Evolutionary conservation across 208 protist species (phyloP).

Genomic region (Crithidia expoeki): DNA sequence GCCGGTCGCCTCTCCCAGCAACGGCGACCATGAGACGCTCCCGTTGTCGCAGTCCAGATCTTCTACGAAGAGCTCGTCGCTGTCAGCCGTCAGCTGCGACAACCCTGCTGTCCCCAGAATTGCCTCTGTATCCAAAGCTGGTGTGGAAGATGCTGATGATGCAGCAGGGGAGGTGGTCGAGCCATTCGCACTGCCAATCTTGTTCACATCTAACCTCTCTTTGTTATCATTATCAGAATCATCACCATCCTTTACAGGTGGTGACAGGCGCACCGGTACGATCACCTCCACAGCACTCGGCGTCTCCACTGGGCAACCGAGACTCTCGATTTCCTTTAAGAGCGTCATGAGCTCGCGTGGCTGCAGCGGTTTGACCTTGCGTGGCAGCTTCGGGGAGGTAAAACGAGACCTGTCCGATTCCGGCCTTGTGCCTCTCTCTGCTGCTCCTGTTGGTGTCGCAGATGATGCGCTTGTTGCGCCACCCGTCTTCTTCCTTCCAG

Average conservation of each 20-base stretch:
- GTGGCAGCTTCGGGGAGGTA: slow-evolving; percentile 25
- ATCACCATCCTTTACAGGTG: not conserved
- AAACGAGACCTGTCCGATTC: slow-evolving; percentile 7
- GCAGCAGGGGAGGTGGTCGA: not conserved
- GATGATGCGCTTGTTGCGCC: no score
- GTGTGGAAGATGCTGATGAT: not conserved
- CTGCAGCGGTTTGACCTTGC: slow-evolving; percentile 24
- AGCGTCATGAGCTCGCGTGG: slow-evolving; percentile 31
- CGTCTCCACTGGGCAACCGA: slow-evolving; percentile 31
- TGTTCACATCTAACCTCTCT: no score
- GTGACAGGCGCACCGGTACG: not conserved
- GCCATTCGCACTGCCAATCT: not conserved
- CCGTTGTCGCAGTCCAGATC: slow-evolving; percentile 2
- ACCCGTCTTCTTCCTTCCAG: not conserved
- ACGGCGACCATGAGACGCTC: slow-evolving; percentile 6
- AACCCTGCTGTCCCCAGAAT: not conserved
- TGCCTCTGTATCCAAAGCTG: not conserved
- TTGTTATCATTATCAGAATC: no score
- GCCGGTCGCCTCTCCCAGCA: slow-evolving; percentile 11
- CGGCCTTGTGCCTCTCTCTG: not conserved
- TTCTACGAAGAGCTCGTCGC: slow-evolving; percentile 14
- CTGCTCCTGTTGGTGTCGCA: not conserved
- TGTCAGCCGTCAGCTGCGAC: slow-evolving; percentile 12
- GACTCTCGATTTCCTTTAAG: slow-evolving; percentile 53
- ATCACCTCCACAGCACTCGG: slow-evolving; percentile 45